These are phyloP conservation scores for Narthecium ossifragum DNA, from an alignment of 106 monocot species.

Conservation along the genomic window DNA sequence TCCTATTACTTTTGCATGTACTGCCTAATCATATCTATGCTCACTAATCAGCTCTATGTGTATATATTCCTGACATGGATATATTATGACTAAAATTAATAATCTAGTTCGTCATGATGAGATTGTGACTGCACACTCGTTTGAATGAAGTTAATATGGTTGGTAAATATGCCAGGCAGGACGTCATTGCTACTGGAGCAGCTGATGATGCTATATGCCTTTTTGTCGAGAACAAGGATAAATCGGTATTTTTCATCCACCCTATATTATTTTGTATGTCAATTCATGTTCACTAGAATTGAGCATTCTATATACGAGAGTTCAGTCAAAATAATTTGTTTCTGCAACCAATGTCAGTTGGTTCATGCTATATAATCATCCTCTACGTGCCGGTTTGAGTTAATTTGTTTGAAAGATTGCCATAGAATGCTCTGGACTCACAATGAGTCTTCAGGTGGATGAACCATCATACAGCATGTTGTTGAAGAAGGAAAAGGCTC, in stretches of 20 bases:
- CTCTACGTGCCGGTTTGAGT: no score
- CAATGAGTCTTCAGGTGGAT: constrained; percentile 31
- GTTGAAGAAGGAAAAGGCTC: constrained; percentile 68
- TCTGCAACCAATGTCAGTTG: no score
- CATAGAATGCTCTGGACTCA: not conserved
- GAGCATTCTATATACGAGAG: not conserved
- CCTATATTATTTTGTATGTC: not conserved
- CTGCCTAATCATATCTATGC: not conserved
- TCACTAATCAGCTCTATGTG: not conserved
- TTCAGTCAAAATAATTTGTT: no score
- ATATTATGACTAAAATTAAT: not conserved
- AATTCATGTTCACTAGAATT: not conserved
- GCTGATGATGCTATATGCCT: constrained; percentile 69
- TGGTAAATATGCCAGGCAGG: constrained; percentile 35
- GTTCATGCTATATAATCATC: no score
- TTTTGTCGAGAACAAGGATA: constrained; percentile 42
- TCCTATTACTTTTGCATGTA: not conserved
- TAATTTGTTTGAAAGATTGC: not conserved
- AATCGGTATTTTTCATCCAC: constrained; percentile 19
- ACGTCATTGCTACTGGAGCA: constrained; percentile 70
- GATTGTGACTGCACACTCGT: no score
- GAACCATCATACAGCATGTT: constrained; percentile 41
- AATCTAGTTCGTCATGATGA: no score
- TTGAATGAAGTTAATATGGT: no score
- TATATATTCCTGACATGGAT: not conserved